Percentiles rank a stretch among this genome's conserved stretches.
These are phyloP conservation scores for Coemansia sp. DNA, from an alignment of 192 early-diverging fungal species.

Conservation along the genomic window DNA sequence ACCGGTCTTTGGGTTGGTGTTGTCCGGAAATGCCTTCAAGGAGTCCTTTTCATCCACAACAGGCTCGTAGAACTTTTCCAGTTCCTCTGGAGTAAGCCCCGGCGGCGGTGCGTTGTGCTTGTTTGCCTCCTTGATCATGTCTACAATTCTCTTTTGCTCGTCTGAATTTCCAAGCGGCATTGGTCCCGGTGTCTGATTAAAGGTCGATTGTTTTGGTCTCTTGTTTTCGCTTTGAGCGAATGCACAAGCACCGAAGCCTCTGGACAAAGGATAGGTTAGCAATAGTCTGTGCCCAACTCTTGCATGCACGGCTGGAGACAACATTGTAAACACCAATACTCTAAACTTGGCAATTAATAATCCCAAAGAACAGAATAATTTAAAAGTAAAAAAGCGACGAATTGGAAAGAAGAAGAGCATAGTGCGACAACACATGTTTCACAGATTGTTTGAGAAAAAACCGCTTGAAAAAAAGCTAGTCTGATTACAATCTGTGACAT, in stretches of 20 bases:
- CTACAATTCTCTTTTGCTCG: conserved; percentile 63
- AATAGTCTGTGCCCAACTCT: background rate
- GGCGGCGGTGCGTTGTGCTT: conserved; percentile 43
- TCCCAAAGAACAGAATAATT: background rate
- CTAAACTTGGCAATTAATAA: background rate
- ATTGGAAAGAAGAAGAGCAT: background rate
- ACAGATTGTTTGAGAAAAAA: background rate
- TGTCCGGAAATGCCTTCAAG: conserved; percentile 60
- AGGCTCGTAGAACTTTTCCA: conserved; percentile 51
- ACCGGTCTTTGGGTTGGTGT: conserved; percentile 68
- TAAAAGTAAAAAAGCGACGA: conserved; percentile 3
- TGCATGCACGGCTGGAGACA: background rate
- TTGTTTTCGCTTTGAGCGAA: background rate
- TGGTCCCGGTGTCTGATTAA: conserved; percentile 56
- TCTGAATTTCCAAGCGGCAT: conserved; percentile 64
- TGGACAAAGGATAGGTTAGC: background rate
- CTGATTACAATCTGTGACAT: background rate
- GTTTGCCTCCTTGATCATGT: conserved; percentile 55
- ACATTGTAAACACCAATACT: background rate
- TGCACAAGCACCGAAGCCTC: background rate
- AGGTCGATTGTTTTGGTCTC: conserved; percentile 16
- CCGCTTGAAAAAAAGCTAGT: background rate
- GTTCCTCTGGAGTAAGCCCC: conserved; percentile 37
- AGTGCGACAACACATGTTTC: background rate
- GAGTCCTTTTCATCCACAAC: conserved; percentile 48